Evolutionary conservation across 495 filamentous ascomycete species (phyloP).

Genomic region (Glonium stellatum): DNA sequence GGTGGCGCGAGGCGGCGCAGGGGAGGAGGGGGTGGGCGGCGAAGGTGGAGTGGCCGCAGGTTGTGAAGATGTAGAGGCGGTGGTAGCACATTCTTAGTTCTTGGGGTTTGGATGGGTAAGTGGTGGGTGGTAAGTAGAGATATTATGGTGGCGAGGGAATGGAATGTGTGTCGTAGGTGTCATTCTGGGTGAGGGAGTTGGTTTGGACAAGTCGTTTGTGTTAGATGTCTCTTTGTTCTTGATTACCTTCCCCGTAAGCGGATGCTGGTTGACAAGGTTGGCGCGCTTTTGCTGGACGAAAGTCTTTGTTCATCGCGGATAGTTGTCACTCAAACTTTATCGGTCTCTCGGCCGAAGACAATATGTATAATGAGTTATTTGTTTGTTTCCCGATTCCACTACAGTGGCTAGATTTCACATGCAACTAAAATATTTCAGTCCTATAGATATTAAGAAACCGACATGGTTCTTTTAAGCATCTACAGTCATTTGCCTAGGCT

Average conservation of each 20-base stretch:
- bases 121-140: background rate
- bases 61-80: conserved; percentile 33
- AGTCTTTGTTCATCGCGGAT: background rate
- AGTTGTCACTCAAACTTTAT: background rate
- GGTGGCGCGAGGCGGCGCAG: conserved; percentile 3
- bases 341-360: too few species aligned
- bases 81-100: conserved; percentile 33
- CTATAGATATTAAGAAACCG: too few species aligned
- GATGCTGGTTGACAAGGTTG: background rate
- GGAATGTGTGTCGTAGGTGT: background rate
- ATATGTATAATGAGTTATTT: too few species aligned
- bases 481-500: too few species aligned
- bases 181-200: background rate
- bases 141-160: background rate
- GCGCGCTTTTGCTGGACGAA: background rate
- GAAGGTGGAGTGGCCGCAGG: conserved; percentile 32
- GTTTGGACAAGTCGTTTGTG: background rate
- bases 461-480: too few species aligned
- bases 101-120: background rate
- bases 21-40: background rate
- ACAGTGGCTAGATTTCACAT: too few species aligned
- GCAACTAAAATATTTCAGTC: too few species aligned
- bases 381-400: too few species aligned
- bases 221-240: background rate
- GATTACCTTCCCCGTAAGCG: background rate